Evolutionary conservation across 1,139 yeast species (phyloP).

Genomic region (Blastobotrys elegans): DNA sequence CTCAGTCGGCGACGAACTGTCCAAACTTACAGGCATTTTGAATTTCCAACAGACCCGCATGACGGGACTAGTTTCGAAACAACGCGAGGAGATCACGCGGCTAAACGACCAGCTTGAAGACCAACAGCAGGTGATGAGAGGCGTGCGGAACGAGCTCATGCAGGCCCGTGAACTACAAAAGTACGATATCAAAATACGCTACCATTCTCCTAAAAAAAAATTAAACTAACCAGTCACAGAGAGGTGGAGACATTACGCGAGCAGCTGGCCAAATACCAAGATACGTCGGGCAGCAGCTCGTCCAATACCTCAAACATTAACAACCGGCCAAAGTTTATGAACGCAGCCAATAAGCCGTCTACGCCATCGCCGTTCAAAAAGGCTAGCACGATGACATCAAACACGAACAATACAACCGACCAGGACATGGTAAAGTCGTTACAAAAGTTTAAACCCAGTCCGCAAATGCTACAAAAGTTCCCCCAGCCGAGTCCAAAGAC

Average conservation of each 20-base stretch:
- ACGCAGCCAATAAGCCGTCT: not conserved
- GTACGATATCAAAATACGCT: conserved; percentile 1
- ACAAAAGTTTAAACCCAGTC: conserved; percentile 1
- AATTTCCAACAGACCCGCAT: conserved; percentile 1
- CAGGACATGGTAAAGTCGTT: not conserved
- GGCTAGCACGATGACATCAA: not conserved
- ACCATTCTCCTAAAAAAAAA: not conserved
- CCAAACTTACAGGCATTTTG: not conserved
- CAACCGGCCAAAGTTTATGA: not conserved
- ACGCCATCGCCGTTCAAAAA: not conserved
- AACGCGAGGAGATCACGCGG: not conserved
- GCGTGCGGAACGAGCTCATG: conserved; percentile 3
- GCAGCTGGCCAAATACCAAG: conserved; percentile 3
- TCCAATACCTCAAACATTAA: not conserved
- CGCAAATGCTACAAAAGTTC: not conserved
- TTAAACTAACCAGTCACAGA: not conserved
- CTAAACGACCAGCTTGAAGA: not conserved
- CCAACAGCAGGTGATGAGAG: not conserved
- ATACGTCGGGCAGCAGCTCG: not conserved
- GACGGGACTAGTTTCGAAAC: not conserved
- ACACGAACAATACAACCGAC: not conserved
- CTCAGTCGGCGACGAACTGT: not conserved
- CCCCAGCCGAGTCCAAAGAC: not conserved
- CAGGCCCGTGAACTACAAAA: conserved; percentile 3
- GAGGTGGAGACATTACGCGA: conserved; percentile 1